Percentiles rank a stretch among this genome's conserved stretches.
Conservation (phyloP, 768 basidiomycete species). For the Xanthoconium stramineum region DNA sequence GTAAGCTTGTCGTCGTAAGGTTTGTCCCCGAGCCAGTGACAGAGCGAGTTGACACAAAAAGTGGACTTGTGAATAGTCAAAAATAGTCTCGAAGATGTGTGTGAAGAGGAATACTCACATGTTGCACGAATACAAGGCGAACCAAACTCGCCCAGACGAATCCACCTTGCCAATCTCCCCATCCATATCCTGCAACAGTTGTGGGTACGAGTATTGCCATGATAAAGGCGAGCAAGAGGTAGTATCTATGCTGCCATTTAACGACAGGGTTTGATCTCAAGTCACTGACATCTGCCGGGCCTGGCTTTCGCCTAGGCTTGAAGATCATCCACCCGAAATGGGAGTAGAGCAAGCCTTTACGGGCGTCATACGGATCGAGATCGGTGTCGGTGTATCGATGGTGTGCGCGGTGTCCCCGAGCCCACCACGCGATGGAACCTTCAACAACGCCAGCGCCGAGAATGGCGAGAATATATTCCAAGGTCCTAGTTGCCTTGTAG, state of each 20-base stretch:
- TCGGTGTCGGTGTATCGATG: constrained; percentile 95
- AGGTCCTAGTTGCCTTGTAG: constrained; percentile 81
- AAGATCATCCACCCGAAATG: constrained; percentile 89
- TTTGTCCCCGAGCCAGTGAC: constrained; percentile 88
- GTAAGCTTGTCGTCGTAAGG: constrained; percentile 93
- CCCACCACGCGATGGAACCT: constrained; percentile 98
- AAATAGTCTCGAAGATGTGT: background rate
- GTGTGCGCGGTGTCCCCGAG: constrained; percentile 89
- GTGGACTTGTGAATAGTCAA: constrained; percentile 55
- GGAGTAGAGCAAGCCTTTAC: constrained; percentile 78
- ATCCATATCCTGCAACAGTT: constrained; percentile 15
- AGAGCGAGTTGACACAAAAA: constrained; percentile 91
- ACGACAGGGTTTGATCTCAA: constrained; percentile 73
- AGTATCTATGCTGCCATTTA: constrained; percentile 81
- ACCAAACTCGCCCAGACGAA: constrained; percentile 39
- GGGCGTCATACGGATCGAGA: constrained; percentile 89
- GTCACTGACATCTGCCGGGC: constrained; percentile 83
- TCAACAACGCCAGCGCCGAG: constrained; percentile 88
- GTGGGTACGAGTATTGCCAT: constrained; percentile 73
- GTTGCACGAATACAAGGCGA: constrained; percentile 74
- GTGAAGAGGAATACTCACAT: constrained; percentile 45
- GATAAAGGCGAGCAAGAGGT: constrained; percentile 58
- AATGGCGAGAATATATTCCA: constrained; percentile 80
- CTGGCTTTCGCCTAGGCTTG: constrained; percentile 82
- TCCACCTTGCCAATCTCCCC: constrained; percentile 26